phyloP scores from a whole-genome alignment of 768 basidiomycete genomes.

The Podaxis sp. region DNA sequence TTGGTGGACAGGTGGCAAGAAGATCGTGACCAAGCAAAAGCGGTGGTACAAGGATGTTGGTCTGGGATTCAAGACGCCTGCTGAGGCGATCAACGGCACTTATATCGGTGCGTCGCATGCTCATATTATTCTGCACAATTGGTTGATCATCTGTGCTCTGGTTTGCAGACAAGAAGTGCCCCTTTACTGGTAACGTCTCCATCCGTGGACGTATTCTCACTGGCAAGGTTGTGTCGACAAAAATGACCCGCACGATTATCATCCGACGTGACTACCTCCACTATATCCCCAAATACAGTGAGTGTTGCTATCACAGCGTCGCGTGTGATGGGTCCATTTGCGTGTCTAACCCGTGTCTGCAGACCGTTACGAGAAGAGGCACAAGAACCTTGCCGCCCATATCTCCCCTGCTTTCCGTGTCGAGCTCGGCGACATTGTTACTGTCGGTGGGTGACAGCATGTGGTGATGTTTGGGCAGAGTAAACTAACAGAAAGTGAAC shows the following conservation, averaged over 20 bases:
- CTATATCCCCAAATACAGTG: slow-evolving; percentile 98
- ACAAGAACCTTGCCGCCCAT: slow-evolving; percentile 98
- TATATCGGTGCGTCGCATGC: slow-evolving; percentile 76
- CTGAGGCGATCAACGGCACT: slow-evolving; percentile 92
- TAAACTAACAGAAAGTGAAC: slow-evolving; percentile 5
- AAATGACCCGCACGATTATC: slow-evolving; percentile 99
- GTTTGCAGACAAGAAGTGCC: slow-evolving; percentile 96
- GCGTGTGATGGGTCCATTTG: background rate
- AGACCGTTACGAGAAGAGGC: slow-evolving; percentile 98
- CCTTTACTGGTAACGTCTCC: slow-evolving; percentile 94
- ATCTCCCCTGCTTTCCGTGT: slow-evolving; percentile 99
- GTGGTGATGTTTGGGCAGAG: background rate
- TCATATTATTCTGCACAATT: background rate
- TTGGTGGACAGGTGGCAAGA: slow-evolving; percentile 68
- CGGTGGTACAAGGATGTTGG: slow-evolving; percentile 99
- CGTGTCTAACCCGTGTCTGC: slow-evolving; percentile 15
- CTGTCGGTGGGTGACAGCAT: slow-evolving; percentile 70
- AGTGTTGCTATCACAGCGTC: slow-evolving; percentile 28
- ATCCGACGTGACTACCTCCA: slow-evolving; percentile 94
- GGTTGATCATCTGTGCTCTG: slow-evolving; percentile 1
- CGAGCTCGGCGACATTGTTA: slow-evolving; percentile 90
- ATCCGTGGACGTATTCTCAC: slow-evolving; percentile 99
- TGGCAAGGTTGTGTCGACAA: slow-evolving; percentile 96
- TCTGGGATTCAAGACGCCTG: slow-evolving; percentile 93
- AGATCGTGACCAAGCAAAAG: slow-evolving; percentile 91